phyloP scores from a whole-genome alignment of 495 filamentous ascomycete genomes.

The Usnea hakonensis region DNA sequence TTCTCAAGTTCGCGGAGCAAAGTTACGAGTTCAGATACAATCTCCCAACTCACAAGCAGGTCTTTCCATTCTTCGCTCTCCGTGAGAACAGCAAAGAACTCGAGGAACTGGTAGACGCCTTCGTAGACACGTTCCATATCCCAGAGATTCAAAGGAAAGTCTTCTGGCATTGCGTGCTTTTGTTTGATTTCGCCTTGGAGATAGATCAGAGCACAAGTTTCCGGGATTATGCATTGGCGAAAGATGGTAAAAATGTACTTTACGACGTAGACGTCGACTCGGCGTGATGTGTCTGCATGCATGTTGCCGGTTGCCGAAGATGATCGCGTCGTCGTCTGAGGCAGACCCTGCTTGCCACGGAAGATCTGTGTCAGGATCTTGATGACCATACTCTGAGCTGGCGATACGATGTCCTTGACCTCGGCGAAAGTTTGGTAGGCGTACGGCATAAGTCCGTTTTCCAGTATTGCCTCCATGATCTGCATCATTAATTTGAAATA shows the following conservation, averaged over 20 bases:
- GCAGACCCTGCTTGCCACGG: constrained; percentile 56
- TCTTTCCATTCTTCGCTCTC: constrained; percentile 61
- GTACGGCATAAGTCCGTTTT: constrained; percentile 79
- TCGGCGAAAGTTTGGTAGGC: constrained; percentile 86
- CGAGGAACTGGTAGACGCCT: constrained; percentile 84
- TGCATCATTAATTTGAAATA: constrained; percentile 94
- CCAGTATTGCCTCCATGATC: constrained; percentile 85
- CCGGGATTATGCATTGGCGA: constrained; percentile 81
- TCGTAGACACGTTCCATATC: constrained; percentile 91
- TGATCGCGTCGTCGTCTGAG: constrained; percentile 39
- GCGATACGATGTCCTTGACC: constrained; percentile 90
- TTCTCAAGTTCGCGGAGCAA: constrained; percentile 78
- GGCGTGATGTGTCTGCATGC: constrained; percentile 33
- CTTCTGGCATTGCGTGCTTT: constrained; percentile 56
- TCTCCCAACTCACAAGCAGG: constrained; percentile 81
- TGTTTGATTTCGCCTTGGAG: constrained; percentile 81
- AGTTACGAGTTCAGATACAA: constrained; percentile 73
- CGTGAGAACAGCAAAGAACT: constrained; percentile 86
- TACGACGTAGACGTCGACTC: constrained; percentile 63
- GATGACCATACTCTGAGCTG: constrained; percentile 84
- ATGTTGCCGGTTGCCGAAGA: constrained; percentile 37
- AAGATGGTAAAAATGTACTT: constrained; percentile 89
- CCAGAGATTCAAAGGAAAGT: constrained; percentile 92
- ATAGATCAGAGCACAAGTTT: constrained; percentile 86
- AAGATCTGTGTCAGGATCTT: constrained; percentile 86